These are phyloP conservation scores for Meredithiella fracta DNA, from an alignment of 2,329 filamentous ascomycete species.

Conservation along the genomic window DNA sequence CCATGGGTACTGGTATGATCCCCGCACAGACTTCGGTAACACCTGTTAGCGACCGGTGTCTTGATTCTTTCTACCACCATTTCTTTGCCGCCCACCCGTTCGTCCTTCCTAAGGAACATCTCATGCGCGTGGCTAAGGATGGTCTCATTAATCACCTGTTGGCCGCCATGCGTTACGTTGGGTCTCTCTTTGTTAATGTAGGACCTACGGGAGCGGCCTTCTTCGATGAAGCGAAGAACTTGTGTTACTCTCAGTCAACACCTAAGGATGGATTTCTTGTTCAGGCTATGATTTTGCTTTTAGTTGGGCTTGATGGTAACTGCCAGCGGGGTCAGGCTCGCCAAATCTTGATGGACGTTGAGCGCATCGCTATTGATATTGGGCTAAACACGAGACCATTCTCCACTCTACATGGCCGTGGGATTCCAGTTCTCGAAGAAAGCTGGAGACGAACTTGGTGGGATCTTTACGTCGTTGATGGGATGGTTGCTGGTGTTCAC, in stretches of 20 bases:
- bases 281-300: conserved; percentile 60
- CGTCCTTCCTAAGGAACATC: conserved; percentile 34
- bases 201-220: conserved; percentile 31
- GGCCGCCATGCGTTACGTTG: conserved; percentile 39
- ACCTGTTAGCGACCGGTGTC: conserved; percentile 33
- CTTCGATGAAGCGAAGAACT: conserved; percentile 40
- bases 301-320: conserved; percentile 62
- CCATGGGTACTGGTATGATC: conserved; percentile 10
- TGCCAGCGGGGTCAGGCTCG: conserved; percentile 54
- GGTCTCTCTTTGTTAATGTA: conserved; percentile 37
- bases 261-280: conserved; percentile 46
- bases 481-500: conserved; percentile 68
- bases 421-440: conserved; percentile 57
- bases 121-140: conserved; percentile 33
- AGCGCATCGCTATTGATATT: conserved; percentile 57
- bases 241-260: conserved; percentile 28
- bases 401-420: conserved; percentile 44
- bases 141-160: conserved; percentile 32
- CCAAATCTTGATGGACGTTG: conserved; percentile 48
- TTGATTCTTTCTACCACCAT: conserved; percentile 41
- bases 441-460: conserved; percentile 84
- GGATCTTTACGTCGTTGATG: conserved; percentile 67
- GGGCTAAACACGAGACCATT: conserved; percentile 57
- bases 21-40: conserved; percentile 20
- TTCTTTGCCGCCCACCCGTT: conserved; percentile 44